These are phyloP conservation scores for Chrysoporthe puriensis DNA, from an alignment of 2,329 filamentous ascomycete genomes.

Conservation along the genomic window DNA sequence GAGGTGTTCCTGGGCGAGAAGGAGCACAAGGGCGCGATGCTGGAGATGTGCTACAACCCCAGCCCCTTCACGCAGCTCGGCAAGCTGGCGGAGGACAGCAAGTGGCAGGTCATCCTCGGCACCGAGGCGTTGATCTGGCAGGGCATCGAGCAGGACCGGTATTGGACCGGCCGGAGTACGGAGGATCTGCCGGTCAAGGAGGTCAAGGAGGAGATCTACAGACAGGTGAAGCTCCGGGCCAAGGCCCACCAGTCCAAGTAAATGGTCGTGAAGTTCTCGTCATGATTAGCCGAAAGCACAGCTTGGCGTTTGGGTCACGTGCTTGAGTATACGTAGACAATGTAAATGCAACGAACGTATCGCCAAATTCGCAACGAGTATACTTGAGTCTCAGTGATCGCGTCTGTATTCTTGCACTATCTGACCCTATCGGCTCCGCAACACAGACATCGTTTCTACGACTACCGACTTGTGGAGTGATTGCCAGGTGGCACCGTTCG, in stretches of 20 bases:
- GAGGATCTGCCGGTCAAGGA: conserved; percentile 62
- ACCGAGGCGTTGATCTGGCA: conserved; percentile 80
- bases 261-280: background rate
- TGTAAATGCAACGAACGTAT: background rate
- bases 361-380: background rate
- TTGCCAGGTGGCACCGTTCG: background rate
- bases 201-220: conserved; percentile 57
- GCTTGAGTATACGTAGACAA: background rate
- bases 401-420: no score
- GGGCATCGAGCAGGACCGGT: conserved; percentile 68
- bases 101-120: conserved; percentile 76
- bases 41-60: conserved; percentile 87
- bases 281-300: background rate
- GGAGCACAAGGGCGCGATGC: conserved; percentile 65
- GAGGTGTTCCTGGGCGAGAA: conserved; percentile 49
- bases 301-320: background rate
- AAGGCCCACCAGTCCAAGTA: conserved; percentile 30
- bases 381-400: background rate
- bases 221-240: conserved; percentile 31
- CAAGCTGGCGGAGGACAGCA: conserved; percentile 59
- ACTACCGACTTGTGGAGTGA: no score
- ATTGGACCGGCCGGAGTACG: conserved; percentile 67
- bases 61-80: conserved; percentile 69
- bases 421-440: no score
- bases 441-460: no score